These are phyloP conservation scores for Saccharomycopsis sp. DNA, from an alignment of 805 yeast species.

Conservation along the genomic window DNA sequence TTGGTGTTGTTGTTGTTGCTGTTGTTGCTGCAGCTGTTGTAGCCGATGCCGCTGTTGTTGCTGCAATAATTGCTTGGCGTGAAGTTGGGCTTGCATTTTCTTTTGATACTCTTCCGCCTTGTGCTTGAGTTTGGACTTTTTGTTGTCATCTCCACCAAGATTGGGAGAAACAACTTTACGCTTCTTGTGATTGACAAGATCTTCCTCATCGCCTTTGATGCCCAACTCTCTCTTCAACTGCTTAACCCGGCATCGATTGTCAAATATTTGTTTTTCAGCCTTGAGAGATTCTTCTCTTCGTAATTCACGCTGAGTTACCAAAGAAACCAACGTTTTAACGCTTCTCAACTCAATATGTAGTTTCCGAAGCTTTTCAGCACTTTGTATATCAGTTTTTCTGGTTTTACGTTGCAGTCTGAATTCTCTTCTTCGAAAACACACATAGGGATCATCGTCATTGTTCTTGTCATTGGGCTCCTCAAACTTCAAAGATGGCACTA, in stretches of 20 bases:
- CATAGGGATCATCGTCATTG: slow-evolving; percentile 80
- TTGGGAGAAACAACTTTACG: slow-evolving; percentile 35
- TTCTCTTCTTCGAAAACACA: slow-evolving; percentile 92
- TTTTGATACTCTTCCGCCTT: slow-evolving; percentile 15
- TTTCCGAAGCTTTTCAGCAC: slow-evolving; percentile 71
- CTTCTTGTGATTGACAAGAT: slow-evolving; percentile 67
- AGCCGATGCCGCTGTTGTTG: slow-evolving; percentile 16
- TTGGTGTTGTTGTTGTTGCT: slow-evolving; percentile 15
- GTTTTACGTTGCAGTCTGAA: slow-evolving; percentile 94
- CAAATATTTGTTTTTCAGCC: slow-evolving; percentile 59
- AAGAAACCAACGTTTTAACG: slow-evolving; percentile 58
- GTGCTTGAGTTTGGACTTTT: slow-evolving; percentile 3
- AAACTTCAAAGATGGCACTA: slow-evolving; percentile 69
- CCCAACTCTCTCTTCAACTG: slow-evolving; percentile 64
- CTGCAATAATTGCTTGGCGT: slow-evolving; percentile 2
- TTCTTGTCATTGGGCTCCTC: slow-evolving; percentile 86
- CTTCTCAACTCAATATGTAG: slow-evolving; percentile 69
- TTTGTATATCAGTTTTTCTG: slow-evolving; percentile 84
- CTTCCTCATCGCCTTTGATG: slow-evolving; percentile 77
- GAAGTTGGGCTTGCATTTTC: slow-evolving; percentile 10
- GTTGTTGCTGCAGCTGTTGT: slow-evolving; percentile 4
- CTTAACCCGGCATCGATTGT: slow-evolving; percentile 64
- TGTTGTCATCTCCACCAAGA: slow-evolving; percentile 11
- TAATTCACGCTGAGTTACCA: slow-evolving; percentile 69
- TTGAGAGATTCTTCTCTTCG: slow-evolving; percentile 52